A percentile compares a stretch with the other conserved stretches of the same genome.
Evolutionary conservation across 257 asterid species (phyloP).

Genomic region (Solanum bulbocastanum): DNA sequence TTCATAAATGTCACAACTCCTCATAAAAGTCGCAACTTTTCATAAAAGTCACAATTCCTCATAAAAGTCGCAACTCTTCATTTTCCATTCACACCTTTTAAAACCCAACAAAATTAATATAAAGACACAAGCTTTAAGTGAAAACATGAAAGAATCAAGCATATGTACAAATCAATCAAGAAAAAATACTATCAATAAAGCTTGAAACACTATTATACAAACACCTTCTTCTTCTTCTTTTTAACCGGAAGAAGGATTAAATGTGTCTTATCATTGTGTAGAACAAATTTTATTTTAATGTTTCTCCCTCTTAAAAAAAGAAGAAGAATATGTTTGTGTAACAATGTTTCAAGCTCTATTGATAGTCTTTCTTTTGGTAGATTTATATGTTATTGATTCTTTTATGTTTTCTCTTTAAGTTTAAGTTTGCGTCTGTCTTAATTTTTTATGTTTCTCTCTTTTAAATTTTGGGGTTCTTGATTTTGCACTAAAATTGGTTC

Average conservation of each 20-base stretch:
- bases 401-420: not conserved
- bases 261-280: not conserved
- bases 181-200: conserved; percentile 23
- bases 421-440: not conserved
- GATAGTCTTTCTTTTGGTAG: conserved; percentile 20
- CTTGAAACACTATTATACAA: conserved; percentile 1
- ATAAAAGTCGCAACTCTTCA: no score
- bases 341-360: conserved; percentile 19
- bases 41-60: no score
- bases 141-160: conserved; percentile 1
- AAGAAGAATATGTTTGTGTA: not conserved
- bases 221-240: not conserved
- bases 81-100: no score
- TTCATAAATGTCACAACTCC: no score
- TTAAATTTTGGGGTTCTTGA: not conserved
- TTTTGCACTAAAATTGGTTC: not conserved
- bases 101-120: not conserved
- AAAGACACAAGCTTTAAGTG: not conserved
- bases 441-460: not conserved
- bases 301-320: not conserved
- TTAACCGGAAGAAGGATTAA: not conserved
- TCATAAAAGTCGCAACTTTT: no score
- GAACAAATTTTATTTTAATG: not conserved
- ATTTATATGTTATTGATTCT: conserved; percentile 31
- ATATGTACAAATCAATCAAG: conserved; percentile 32